These are phyloP conservation scores for Nicotiana sylvestris DNA, from an alignment of 257 asterid genomes.

Conservation along the genomic window DNA sequence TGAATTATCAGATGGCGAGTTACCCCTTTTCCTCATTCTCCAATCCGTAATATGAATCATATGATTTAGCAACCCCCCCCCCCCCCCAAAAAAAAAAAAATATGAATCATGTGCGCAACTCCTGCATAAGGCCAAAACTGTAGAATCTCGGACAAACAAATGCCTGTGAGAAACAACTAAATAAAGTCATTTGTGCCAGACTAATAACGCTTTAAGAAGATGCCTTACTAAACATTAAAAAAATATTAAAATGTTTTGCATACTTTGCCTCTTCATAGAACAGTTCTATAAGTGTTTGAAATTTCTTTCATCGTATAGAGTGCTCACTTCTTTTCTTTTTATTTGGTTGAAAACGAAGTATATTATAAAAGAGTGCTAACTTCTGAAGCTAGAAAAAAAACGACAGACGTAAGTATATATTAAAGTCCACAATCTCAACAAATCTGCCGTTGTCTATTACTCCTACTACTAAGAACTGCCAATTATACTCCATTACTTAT, in stretches of 20 bases:
- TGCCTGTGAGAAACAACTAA: neutral
- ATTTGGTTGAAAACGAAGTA: no score
- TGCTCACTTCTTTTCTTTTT: neutral
- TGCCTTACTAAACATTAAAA: neutral
- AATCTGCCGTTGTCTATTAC: neutral
- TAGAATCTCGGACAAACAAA: neutral
- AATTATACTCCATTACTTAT: no score
- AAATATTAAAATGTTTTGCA: neutral
- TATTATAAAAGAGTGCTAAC: neutral
- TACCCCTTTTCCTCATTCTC: no score
- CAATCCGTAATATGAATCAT: no score
- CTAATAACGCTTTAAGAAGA: neutral
- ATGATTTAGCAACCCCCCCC: no score
- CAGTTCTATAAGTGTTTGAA: neutral
- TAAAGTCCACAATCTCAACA: neutral
- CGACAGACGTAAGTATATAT: neutral
- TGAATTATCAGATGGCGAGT: no score
- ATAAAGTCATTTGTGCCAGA: neutral
- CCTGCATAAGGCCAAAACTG: neutral
- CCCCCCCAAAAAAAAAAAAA: no score
- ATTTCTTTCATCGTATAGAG: neutral
- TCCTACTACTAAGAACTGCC: neutral
- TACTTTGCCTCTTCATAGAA: neutral
- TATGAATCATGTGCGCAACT: neutral
- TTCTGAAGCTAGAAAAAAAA: neutral